Percentiles rank a stretch among this genome's conserved stretches.
Evolutionary conservation across 495 filamentous ascomycete genomes (phyloP).

Genomic region (Penicillium flavigenum): DNA sequence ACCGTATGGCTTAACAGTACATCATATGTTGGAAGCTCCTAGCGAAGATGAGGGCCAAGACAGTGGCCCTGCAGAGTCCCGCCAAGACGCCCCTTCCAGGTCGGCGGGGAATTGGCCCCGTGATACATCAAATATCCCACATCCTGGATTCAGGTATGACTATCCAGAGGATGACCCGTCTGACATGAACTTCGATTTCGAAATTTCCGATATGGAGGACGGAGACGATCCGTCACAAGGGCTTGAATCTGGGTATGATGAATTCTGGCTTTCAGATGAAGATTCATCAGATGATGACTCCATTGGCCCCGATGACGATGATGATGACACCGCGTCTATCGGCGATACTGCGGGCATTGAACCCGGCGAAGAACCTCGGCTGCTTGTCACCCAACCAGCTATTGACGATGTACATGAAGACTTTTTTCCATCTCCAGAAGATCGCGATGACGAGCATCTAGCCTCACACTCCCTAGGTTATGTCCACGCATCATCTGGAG

Average conservation of each 20-base stretch:
- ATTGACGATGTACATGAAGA: conserved; percentile 80
- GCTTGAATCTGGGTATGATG: conserved; percentile 34
- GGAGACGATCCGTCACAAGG: conserved; percentile 38
- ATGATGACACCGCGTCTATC: conserved; percentile 61
- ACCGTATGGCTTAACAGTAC: conserved; percentile 89
- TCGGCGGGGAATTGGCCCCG: conserved; percentile 39
- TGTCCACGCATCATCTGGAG: conserved; percentile 84
- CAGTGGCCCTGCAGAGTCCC: conserved; percentile 37
- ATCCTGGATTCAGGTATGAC: conserved; percentile 32
- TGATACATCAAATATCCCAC: conserved; percentile 15
- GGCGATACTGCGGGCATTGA: conserved; percentile 85
- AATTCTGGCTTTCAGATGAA: conserved; percentile 44
- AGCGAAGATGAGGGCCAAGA: conserved; percentile 62
- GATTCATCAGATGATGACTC: conserved; percentile 51
- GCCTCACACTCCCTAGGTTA: conserved; percentile 75
- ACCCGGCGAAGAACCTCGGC: conserved; percentile 66
- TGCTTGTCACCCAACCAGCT: conserved; percentile 81
- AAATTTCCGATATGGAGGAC: conserved; percentile 52
- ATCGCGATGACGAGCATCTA: conserved; percentile 71
- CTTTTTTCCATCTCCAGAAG: conserved; percentile 65
- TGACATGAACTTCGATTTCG: conserved; percentile 42
- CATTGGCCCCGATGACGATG: conserved; percentile 47
- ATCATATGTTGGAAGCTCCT: conserved; percentile 89
- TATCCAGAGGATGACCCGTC: conserved; percentile 37
- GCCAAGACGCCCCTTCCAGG: conserved; percentile 32